These are phyloP conservation scores for Hirsutella thompsonii DNA, from an alignment of 2,329 filamentous ascomycete genomes.

Conservation along the genomic window DNA sequence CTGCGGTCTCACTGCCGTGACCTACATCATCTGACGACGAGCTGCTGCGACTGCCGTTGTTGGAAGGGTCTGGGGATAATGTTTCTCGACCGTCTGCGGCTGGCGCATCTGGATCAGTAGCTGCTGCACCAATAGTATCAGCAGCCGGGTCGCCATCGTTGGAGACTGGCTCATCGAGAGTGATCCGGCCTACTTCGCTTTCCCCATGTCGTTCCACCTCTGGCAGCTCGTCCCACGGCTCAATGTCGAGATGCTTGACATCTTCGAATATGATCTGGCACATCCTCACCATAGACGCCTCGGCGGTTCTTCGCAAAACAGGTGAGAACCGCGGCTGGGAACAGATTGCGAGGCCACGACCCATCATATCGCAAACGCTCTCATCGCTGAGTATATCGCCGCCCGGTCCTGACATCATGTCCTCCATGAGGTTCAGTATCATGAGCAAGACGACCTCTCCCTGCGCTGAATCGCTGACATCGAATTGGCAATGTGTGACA, in stretches of 20 bases:
- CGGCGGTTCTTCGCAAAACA: constrained; percentile 77
- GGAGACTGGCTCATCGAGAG: constrained; percentile 54
- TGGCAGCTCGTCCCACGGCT: constrained; percentile 54
- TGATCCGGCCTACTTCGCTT: constrained; percentile 60
- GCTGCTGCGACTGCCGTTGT: not conserved
- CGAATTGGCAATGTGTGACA: constrained; percentile 94
- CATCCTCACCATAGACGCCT: constrained; percentile 98
- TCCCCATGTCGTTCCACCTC: constrained; percentile 54
- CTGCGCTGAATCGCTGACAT: constrained; percentile 86
- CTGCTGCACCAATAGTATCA: constrained; percentile 1
- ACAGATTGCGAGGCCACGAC: constrained; percentile 91
- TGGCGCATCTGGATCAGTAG: constrained; percentile 1
- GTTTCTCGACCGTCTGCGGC: not conserved
- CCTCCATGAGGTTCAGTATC: constrained; percentile 95
- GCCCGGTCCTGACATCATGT: constrained; percentile 88
- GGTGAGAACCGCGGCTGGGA: constrained; percentile 88
- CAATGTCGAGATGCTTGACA: constrained; percentile 72
- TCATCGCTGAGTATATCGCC: constrained; percentile 93
- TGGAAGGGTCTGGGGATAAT: not conserved
- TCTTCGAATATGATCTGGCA: constrained; percentile 97
- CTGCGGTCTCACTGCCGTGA: constrained; percentile 15
- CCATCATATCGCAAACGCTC: constrained; percentile 99
- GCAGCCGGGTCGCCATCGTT: constrained; percentile 2
- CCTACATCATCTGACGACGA: constrained; percentile 6
- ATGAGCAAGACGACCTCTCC: constrained; percentile 91